These are phyloP conservation scores for Elasticomyces elasticus DNA, from an alignment of 495 filamentous ascomycete species.

Conservation along the genomic window DNA sequence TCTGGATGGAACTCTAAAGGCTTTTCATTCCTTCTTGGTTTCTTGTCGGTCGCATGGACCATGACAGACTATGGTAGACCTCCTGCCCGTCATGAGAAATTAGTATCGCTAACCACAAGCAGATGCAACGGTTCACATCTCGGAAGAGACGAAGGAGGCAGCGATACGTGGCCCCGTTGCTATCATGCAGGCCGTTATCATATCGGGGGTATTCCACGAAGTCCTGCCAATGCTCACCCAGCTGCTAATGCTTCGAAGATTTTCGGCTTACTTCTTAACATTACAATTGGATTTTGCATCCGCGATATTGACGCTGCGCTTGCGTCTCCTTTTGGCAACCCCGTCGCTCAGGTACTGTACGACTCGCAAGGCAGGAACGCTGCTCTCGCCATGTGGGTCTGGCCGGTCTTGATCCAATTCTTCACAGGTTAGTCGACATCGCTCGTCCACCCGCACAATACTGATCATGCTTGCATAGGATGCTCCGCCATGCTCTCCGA, in stretches of 20 bases:
- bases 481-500: conserved; percentile 64
- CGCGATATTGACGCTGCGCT: conserved; percentile 54
- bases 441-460: too few relatives aligned
- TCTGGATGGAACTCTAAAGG: conserved; percentile 56
- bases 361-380: conserved; percentile 54
- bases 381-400: conserved; percentile 58
- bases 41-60: conserved; percentile 59
- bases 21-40: conserved; percentile 61
- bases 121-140: conserved; percentile 55
- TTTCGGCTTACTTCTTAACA: conserved; percentile 57
- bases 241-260: too few relatives aligned
- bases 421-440: conserved; percentile 63
- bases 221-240: too few relatives aligned
- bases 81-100: neutral
- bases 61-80: conserved; percentile 66
- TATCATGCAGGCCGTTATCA: conserved; percentile 52
- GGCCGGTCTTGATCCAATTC: conserved; percentile 59
- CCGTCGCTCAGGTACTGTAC: conserved; percentile 61
- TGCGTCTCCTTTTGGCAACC: conserved; percentile 52
- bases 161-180: conserved; percentile 56
- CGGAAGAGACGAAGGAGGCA: conserved; percentile 63
- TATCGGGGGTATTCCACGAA: too few relatives aligned
- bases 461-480: too few relatives aligned
- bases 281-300: conserved; percentile 61
- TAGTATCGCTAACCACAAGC: neutral